These are phyloP conservation scores for Chalciporus sp. DNA, from an alignment of 1,284 basidiomycete genomes.

Conservation along the genomic window DNA sequence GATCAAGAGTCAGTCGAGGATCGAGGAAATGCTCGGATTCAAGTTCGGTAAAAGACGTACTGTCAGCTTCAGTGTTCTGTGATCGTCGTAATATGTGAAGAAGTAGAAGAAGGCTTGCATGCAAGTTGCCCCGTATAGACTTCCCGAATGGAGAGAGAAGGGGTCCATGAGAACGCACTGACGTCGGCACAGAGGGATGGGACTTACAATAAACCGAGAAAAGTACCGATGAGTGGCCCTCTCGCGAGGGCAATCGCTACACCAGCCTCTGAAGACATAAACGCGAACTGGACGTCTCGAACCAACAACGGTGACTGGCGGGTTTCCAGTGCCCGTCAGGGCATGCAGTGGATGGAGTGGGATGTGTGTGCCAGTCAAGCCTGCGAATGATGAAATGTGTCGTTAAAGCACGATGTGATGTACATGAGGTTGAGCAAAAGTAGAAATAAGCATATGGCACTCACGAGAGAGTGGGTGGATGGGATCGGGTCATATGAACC, in stretches of 20 bases:
- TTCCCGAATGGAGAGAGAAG: not conserved
- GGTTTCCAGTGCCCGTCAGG: not conserved
- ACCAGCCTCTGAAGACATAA: conserved; percentile 15
- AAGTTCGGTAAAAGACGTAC: conserved; percentile 14
- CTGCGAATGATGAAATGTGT: not conserved
- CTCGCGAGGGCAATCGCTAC: conserved; percentile 17
- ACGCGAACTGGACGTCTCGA: not conserved
- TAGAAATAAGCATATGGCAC: not conserved
- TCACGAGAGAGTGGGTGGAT: not conserved
- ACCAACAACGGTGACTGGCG: not conserved
- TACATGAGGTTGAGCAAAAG: not conserved
- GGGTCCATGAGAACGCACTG: conserved; percentile 4
- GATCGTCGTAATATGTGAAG: conserved; percentile 26
- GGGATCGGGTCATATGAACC: not conserved
- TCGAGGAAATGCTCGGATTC: not conserved
- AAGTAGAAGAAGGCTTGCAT: conserved; percentile 33
- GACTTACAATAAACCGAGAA: conserved; percentile 28
- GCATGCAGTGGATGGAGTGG: not conserved
- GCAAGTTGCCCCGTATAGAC: conserved; percentile 34
- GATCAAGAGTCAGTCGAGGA: not conserved
- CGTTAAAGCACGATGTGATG: not conserved
- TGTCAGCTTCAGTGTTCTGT: conserved; percentile 21
- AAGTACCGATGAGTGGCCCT: conserved; percentile 33
- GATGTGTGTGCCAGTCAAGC: not conserved
- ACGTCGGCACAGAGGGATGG: not conserved